These are phyloP conservation scores for Pichia cephalocereana DNA, from an alignment of 805 yeast genomes.

Conservation along the genomic window DNA sequence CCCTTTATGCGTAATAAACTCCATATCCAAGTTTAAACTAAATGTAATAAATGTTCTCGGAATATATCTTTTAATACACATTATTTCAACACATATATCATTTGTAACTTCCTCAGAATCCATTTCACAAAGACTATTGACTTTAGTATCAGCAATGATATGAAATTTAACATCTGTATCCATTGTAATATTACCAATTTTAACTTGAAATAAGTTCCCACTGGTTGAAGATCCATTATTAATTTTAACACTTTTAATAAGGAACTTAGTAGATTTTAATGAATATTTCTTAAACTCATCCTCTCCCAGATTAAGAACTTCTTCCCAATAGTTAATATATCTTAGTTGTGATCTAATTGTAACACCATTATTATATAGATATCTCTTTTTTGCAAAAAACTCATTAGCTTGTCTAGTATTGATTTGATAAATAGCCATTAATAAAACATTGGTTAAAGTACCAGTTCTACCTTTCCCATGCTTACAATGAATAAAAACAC, in stretches of 20 bases:
- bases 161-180: not conserved
- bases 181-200: not conserved
- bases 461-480: constrained; percentile 94
- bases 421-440: constrained; percentile 39
- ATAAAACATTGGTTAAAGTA: constrained; percentile 56
- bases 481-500: constrained; percentile 73
- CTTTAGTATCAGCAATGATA: not conserved
- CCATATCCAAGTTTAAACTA: constrained; percentile 6
- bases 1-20: not conserved
- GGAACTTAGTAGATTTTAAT: not conserved
- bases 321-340: constrained; percentile 46
- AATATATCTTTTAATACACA: not conserved
- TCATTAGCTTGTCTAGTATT: constrained; percentile 38
- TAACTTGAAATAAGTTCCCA: not conserved
- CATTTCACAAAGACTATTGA: not conserved
- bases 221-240: not conserved
- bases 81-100: constrained; percentile 3
- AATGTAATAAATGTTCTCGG: not conserved
- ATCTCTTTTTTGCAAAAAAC: constrained; percentile 47
- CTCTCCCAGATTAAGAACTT: not conserved
- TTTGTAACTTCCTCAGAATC: not conserved
- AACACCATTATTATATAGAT: constrained; percentile 53
- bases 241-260: not conserved
- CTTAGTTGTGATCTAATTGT: constrained; percentile 62
- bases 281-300: not conserved